Conservation (phyloP, 306 rosid genomes). For the Castanea sativa region DNA sequence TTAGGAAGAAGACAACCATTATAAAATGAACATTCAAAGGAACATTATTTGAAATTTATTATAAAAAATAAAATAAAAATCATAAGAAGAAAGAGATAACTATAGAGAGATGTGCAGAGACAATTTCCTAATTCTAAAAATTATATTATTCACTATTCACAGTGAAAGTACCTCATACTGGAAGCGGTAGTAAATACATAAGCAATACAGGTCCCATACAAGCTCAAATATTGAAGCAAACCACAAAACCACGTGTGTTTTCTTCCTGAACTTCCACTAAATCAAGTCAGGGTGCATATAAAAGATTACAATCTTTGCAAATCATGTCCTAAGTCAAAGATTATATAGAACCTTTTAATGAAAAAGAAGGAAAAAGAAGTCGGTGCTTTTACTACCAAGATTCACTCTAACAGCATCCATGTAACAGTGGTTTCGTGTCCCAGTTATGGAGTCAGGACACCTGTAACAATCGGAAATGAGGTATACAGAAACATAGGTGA, state of each 20-base stretch:
- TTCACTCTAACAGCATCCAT: constrained; percentile 52
- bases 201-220: constrained; percentile 63
- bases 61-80: not conserved
- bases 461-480: constrained; percentile 67
- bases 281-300: constrained; percentile 11
- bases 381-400: constrained; percentile 45
- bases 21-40: too few relatives aligned
- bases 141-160: not conserved
- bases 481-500: constrained; percentile 53
- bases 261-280: constrained; percentile 48
- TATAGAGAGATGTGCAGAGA: not conserved
- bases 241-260: constrained; percentile 54
- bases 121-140: not conserved
- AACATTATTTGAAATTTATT: too few relatives aligned
- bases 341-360: not conserved
- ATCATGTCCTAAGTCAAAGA: constrained; percentile 20
- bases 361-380: not conserved
- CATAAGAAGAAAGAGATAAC: not conserved
- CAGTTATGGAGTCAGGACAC: constrained; percentile 44
- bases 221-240: constrained; percentile 48
- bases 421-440: constrained; percentile 53
- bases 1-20: not conserved
- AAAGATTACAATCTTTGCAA: constrained; percentile 6
- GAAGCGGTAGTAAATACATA: constrained; percentile 67
- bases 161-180: constrained; percentile 50